Base-by-base conservation (phyloP, 1,284 basidiomycete genomes). In the Ceratobasidium papillatum region DNA sequence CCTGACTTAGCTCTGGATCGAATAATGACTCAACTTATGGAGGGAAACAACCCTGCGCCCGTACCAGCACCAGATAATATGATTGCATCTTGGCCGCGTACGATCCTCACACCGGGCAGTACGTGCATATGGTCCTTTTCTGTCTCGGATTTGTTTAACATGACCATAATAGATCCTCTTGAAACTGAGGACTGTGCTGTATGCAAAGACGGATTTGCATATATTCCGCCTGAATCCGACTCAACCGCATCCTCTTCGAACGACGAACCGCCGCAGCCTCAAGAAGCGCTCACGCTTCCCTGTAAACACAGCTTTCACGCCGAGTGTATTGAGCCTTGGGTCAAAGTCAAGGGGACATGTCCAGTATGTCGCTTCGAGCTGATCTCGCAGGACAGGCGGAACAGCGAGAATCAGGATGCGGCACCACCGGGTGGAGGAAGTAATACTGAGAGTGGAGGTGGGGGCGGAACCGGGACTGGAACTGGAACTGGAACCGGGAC, bases 231-330 rank as follows among this genome's bases (percentile, higher is more conserved):
- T 36, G 59, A 62, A 27, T 14, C 59, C 1, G 63, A 65, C 45
- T 30, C 30, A 11, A 27, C 63, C 30, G 45, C 63, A 12, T 47
- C 43, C 12, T 43, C 65, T 2, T 54, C 65, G 17, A 51, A 38
- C 19, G 65, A 68, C 34, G 61, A 63, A 32, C 41, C 38, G 12
- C 14, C 30, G 3, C 65, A 68, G 30, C 65, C 65, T 56, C 54
- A 51, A 11, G 65, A 78, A 30, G 74, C 77, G 36, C 82, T 93
- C 9, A 90, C 89, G 0, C 84, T 94, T 22, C 92, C 92, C 3
- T 94, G 93, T 84, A 87, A 89, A 76, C 92, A 94, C 79, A 87
- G 91, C 4, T 94, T 94, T 83, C 93, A 95, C 78, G 87, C 91
- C 78, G 86, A 88, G 14, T 95, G 93, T 79, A 93, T 94, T 76